Percentiles rank a stretch among this genome's conserved stretches.
Conservation (phyloP, 129 eudicot species). For the Chrysanthemum makinoi region DNA sequence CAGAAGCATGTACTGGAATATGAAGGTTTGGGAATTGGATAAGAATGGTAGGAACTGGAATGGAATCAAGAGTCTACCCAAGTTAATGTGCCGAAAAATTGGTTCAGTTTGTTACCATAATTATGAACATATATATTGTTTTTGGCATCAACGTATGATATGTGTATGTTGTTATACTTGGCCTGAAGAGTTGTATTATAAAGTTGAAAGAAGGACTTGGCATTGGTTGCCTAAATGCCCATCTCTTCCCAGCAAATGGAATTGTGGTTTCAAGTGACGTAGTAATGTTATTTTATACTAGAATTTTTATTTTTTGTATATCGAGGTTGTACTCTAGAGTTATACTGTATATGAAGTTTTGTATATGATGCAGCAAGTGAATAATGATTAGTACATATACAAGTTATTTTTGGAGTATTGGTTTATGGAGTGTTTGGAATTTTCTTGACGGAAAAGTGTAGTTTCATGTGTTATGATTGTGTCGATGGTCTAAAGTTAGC, state of each 20-base stretch:
- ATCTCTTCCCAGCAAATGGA: constrained; percentile 71
- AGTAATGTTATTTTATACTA: too few species aligned
- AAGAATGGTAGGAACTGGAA: constrained; percentile 44
- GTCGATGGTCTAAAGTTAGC: constrained; percentile 8
- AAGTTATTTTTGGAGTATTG: not conserved
- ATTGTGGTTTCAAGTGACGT: constrained; percentile 78
- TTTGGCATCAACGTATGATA: constrained; percentile 77
- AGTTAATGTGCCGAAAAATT: constrained; percentile 67
- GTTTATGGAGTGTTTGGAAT: not conserved
- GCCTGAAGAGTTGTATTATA: constrained; percentile 90
- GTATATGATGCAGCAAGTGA: too few species aligned
- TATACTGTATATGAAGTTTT: too few species aligned
- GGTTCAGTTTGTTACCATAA: constrained; percentile 82
- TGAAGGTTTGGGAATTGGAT: constrained; percentile 74
- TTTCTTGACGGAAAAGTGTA: constrained; percentile 7
- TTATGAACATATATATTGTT: constrained; percentile 76
- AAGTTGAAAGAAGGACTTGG: constrained; percentile 66
- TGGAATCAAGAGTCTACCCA: constrained; percentile 68
- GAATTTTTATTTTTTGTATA: too few species aligned
- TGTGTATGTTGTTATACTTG: constrained; percentile 79
- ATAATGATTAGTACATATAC: not conserved
- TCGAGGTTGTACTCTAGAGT: too few species aligned
- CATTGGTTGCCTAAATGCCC: constrained; percentile 91
- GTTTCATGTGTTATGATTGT: not conserved
- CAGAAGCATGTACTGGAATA: too few species aligned